phyloP scores from a whole-genome alignment of 2,329 filamentous ascomycete genomes.

The Aspergillus ochraceoroseus region DNA sequence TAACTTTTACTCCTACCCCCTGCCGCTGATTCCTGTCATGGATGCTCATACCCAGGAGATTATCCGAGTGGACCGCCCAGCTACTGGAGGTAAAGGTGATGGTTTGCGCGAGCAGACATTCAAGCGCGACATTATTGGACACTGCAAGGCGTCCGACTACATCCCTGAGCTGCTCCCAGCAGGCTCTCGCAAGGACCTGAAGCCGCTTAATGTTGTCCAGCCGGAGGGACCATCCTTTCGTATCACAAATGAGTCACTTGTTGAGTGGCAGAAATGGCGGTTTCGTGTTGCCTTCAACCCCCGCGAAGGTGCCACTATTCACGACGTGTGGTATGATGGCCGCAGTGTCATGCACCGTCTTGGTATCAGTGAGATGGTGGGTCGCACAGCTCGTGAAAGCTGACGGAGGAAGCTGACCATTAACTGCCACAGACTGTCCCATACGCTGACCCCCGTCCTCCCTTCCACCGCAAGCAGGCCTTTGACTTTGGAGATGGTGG shows the following conservation, averaged over 20 bases:
- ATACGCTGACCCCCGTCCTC: slow-evolving; percentile 61
- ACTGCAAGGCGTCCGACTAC: slow-evolving; percentile 52
- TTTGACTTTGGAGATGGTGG: slow-evolving; percentile 69
- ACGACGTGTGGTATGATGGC: slow-evolving; percentile 64
- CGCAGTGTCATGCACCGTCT: slow-evolving; percentile 63
- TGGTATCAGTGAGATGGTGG: slow-evolving; percentile 63
- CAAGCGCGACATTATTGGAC: slow-evolving; percentile 48
- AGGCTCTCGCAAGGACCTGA: slow-evolving; percentile 50
- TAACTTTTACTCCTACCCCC: slow-evolving; percentile 59
- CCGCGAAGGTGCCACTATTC: slow-evolving; percentile 64
- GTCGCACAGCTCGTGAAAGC: neutral
- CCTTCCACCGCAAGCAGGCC: slow-evolving; percentile 65
- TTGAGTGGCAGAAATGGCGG: slow-evolving; percentile 63
- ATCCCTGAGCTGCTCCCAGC: slow-evolving; percentile 46
- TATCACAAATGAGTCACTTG: slow-evolving; percentile 37
- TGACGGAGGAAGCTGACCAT: neutral
- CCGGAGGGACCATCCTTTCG: slow-evolving; percentile 64
- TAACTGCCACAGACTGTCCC: slow-evolving; percentile 46
- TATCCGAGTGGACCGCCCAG: slow-evolving; percentile 55
- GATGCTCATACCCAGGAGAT: slow-evolving; percentile 53
- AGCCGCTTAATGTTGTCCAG: slow-evolving; percentile 68
- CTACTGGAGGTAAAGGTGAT: slow-evolving; percentile 50
- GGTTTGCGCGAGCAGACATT: slow-evolving; percentile 41
- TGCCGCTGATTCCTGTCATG: slow-evolving; percentile 52
- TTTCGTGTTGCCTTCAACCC: slow-evolving; percentile 57